phyloP scores from a whole-genome alignment of 169 alveolate genomes.

The Plasmodium inui region DNA sequence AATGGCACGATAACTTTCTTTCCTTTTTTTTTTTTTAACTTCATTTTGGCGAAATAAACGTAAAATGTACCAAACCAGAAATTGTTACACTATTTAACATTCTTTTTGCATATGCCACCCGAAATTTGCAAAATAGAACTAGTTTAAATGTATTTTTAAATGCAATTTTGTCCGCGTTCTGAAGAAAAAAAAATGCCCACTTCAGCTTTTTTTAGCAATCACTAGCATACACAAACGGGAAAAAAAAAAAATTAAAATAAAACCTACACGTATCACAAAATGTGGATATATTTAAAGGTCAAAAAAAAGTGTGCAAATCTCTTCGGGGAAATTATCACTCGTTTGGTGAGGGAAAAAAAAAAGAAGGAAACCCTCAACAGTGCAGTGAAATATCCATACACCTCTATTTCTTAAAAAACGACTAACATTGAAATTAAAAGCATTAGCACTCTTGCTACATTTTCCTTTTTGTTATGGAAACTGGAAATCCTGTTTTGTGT shows the following conservation, averaged over 20 bases:
- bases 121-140: not conserved
- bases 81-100: constrained; percentile 2
- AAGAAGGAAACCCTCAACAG: not conserved
- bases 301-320: constrained; percentile 10
- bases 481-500: not conserved
- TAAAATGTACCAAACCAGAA: not conserved
- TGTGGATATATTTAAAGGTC: not conserved
- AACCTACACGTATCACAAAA: not conserved
- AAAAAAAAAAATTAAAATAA: not conserved
- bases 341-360: not conserved
- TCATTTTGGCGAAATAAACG: not conserved
- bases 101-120: not conserved
- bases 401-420: not conserved
- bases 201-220: not conserved
- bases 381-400: not conserved
- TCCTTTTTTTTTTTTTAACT: no score
- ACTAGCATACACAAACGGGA: not conserved
- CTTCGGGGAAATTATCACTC: not conserved
- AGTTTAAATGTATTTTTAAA: not conserved
- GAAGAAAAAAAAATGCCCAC: not conserved
- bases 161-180: not conserved
- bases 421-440: not conserved
- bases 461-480: constrained; percentile 22
- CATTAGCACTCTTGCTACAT: constrained; percentile 8
- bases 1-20: not conserved